phyloP scores from a whole-genome alignment of 106 monocot species.

The Chionographis japonica region DNA sequence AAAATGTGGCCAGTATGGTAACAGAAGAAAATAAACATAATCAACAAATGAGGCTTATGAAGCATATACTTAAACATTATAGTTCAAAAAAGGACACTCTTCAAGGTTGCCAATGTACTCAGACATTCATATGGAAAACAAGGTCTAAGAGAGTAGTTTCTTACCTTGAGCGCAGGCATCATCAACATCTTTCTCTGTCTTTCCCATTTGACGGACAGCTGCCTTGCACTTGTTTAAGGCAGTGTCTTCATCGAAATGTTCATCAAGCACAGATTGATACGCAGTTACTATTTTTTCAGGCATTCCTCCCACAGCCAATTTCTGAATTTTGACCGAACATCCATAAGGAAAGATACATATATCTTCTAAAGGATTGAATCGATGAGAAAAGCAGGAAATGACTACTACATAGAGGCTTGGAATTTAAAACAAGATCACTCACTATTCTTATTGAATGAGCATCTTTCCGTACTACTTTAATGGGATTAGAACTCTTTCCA shows the following conservation, averaged over 20 bases:
- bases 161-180: slow-evolving; percentile 58
- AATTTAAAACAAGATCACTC: slow-evolving; percentile 19
- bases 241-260: slow-evolving; percentile 67
- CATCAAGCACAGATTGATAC: slow-evolving; percentile 80
- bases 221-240: slow-evolving; percentile 74
- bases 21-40: too few relatives aligned
- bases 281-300: slow-evolving; percentile 92
- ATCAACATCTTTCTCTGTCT: slow-evolving; percentile 66
- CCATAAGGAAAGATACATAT: background rate
- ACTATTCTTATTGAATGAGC: slow-evolving; percentile 76
- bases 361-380: background rate
- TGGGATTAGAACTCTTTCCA: slow-evolving; percentile 52
- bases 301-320: slow-evolving; percentile 89
- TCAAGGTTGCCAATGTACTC: too few relatives aligned
- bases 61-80: too few relatives aligned
- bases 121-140: too few relatives aligned
- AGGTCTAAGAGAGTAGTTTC: background rate
- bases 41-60: too few relatives aligned
- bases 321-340: slow-evolving; percentile 38
- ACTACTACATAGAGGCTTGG: background rate
- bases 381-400: slow-evolving; percentile 7
- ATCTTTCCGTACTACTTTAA: slow-evolving; percentile 84
- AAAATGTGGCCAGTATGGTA: too few relatives aligned
- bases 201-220: slow-evolving; percentile 44
- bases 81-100: too few relatives aligned